phyloP scores from a whole-genome alignment of 2,329 filamentous ascomycete genomes.

The Fusarium stilboides region DNA sequence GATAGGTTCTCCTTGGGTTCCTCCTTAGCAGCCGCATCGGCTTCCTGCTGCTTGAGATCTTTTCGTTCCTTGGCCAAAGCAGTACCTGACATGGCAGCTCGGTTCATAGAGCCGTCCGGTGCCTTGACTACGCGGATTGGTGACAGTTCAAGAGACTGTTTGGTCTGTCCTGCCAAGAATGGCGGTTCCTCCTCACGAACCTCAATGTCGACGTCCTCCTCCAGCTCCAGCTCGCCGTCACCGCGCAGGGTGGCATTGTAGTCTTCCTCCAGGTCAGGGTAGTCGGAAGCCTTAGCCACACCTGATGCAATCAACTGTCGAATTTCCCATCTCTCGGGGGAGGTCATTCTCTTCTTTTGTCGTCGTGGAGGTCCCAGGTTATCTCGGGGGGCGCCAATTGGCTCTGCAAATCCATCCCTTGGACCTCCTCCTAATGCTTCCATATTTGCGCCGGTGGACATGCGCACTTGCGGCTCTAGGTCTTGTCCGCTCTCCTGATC shows the following conservation, averaged over 20 bases:
- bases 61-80: constrained; percentile 89
- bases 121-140: constrained; percentile 98
- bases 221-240: constrained; percentile 89
- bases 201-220: constrained; percentile 98
- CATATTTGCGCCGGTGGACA: constrained; percentile 93
- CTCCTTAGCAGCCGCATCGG: constrained; percentile 80
- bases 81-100: constrained; percentile 94
- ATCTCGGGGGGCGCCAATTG: constrained; percentile 57
- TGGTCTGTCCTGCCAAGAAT: constrained; percentile 95
- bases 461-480: constrained; percentile 80
- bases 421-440: constrained; percentile 79
- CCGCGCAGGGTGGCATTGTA: constrained; percentile 90
- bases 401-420: constrained; percentile 70
- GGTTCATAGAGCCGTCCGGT: constrained; percentile 97
- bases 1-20: constrained; percentile 86
- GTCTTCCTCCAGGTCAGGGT: constrained; percentile 94
- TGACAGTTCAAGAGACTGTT: constrained; percentile 93
- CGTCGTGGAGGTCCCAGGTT: constrained; percentile 63
- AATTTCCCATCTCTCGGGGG: constrained; percentile 97
- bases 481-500: constrained; percentile 92
- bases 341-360: constrained; percentile 93
- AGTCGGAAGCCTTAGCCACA: constrained; percentile 91
- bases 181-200: constrained; percentile 96
- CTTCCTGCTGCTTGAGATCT: constrained; percentile 90
- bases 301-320: constrained; percentile 96